Percentiles rank a stretch among this genome's conserved stretches.
phyloP scores from a whole-genome alignment of 352 stramenopile species.

The Phytophthora tubulina region DNA sequence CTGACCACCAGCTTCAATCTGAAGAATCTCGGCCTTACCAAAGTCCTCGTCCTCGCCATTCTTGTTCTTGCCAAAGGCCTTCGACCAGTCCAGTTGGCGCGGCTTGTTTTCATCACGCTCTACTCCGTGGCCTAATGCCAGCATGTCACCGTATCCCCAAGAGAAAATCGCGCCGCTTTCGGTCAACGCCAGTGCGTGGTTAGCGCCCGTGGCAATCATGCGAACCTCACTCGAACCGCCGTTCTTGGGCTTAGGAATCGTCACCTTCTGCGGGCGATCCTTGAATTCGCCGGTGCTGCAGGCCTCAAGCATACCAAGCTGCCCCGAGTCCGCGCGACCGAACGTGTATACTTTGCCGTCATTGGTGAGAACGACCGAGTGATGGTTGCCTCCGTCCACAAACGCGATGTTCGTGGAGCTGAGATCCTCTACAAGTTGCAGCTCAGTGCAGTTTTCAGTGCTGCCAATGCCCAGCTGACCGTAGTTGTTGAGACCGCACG shows the following conservation, averaged over 20 bases:
- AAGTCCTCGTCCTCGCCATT: slow-evolving; percentile 51
- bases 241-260: slow-evolving; percentile 45
- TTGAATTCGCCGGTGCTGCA: slow-evolving; percentile 84
- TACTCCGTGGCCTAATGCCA: slow-evolving; percentile 87
- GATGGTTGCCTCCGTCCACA: slow-evolving; percentile 93
- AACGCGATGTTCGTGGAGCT: slow-evolving; percentile 66
- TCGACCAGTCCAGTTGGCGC: slow-evolving; percentile 68
- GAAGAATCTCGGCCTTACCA: slow-evolving; percentile 66
- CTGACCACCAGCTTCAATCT: slow-evolving; percentile 89
- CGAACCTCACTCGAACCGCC: slow-evolving; percentile 44
- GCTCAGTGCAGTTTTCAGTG: slow-evolving; percentile 70
- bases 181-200: slow-evolving; percentile 89
- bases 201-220: slow-evolving; percentile 81
- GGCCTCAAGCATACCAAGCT: slow-evolving; percentile 89
- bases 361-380: slow-evolving; percentile 93
- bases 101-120: slow-evolving; percentile 87
- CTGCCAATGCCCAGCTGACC: slow-evolving; percentile 96
- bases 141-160: slow-evolving; percentile 95
- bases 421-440: slow-evolving; percentile 83
- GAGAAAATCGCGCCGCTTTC: slow-evolving; percentile 82
- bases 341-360: slow-evolving; percentile 93
- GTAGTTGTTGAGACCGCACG: slow-evolving; percentile 96
- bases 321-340: slow-evolving; percentile 94
- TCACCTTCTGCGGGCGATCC: slow-evolving; percentile 80
- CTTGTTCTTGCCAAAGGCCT: slow-evolving; percentile 42